Conservation (phyloP, 116 monocot species). For the Papilionanthe hybrid region DNA sequence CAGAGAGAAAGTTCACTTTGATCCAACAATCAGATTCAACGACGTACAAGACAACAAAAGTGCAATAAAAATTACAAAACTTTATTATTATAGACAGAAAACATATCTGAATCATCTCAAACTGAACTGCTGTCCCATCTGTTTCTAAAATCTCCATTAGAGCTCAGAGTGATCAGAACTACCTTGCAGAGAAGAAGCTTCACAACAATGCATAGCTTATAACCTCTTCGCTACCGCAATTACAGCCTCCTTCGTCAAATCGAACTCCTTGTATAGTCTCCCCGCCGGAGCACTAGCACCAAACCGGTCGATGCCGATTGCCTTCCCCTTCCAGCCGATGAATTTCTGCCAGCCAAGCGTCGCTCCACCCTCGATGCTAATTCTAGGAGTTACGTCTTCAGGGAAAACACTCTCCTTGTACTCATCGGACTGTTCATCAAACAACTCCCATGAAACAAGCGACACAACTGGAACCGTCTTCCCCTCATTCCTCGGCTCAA, state of each 20-base stretch:
- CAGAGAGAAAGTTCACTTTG: background rate
- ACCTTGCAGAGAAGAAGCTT: background rate
- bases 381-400: conserved; percentile 51
- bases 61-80: background rate
- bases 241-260: conserved; percentile 63
- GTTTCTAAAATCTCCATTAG: background rate
- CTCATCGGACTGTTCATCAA: conserved; percentile 73
- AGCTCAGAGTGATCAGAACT: background rate
- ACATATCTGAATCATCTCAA: background rate
- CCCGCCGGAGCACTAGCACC: conserved; percentile 97
- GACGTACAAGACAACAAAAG: background rate
- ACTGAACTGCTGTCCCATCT: background rate
- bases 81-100: background rate
- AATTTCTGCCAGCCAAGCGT: conserved; percentile 87
- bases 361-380: conserved; percentile 80
- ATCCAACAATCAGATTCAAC: background rate
- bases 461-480: conserved; percentile 77
- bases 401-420: conserved; percentile 93
- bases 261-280: conserved; percentile 89
- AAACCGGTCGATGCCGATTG: conserved; percentile 82
- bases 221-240: conserved; percentile 52
- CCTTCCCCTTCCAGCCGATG: conserved; percentile 64
- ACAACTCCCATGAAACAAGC: conserved; percentile 90
- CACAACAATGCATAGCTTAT: conserved; percentile 4
- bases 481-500: conserved; percentile 83